Evolutionary conservation across 2,329 filamentous ascomycete species (phyloP).

Genomic region (Stachybotrys echinatus): DNA sequence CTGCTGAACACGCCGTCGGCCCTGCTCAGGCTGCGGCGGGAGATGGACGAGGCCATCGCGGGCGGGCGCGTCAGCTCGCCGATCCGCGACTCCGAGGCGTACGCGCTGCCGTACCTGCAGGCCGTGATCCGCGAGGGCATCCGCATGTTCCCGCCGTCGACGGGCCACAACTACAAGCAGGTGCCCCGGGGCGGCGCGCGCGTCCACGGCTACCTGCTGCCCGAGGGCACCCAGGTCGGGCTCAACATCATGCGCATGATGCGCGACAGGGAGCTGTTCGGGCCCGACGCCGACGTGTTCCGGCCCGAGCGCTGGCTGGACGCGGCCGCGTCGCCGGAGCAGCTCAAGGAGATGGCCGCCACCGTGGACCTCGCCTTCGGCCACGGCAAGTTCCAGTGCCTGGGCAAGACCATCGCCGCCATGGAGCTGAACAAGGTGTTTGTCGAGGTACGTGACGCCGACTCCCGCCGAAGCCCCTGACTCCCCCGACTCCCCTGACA

Average conservation of each 20-base stretch:
- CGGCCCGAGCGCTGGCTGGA: conserved; percentile 51
- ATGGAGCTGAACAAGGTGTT: conserved; percentile 44
- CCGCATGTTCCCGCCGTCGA: conserved; percentile 50
- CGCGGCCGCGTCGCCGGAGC: conserved; percentile 14
- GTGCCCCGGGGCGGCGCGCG: conserved; percentile 46
- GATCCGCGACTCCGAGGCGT: conserved; percentile 41
- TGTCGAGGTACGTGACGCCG: conserved; percentile 32
- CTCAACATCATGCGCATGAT: conserved; percentile 51
- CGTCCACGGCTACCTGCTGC: conserved; percentile 44
- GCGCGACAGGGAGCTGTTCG: conserved; percentile 41
- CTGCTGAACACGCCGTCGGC: conserved; percentile 39
- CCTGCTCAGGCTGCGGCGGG: conserved; percentile 31
- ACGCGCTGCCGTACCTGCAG: conserved; percentile 48
- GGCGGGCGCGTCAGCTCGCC: conserved; percentile 25
- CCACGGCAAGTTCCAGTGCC: conserved; percentile 36
- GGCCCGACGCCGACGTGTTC: conserved; percentile 44
- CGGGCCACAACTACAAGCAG: conserved; percentile 46
- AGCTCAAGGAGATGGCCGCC: conserved; percentile 26
- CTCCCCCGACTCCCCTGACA: neutral
- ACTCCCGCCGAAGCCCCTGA: neutral
- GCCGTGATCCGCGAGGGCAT: conserved; percentile 53
- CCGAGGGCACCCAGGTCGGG: conserved; percentile 46
- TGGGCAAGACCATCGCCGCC: conserved; percentile 41
- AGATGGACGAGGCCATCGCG: conserved; percentile 41
- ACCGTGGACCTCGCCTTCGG: conserved; percentile 40